These are phyloP conservation scores for Sugiyamaella valdiviana DNA, from an alignment of 805 yeast genomes.

Conservation along the genomic window DNA sequence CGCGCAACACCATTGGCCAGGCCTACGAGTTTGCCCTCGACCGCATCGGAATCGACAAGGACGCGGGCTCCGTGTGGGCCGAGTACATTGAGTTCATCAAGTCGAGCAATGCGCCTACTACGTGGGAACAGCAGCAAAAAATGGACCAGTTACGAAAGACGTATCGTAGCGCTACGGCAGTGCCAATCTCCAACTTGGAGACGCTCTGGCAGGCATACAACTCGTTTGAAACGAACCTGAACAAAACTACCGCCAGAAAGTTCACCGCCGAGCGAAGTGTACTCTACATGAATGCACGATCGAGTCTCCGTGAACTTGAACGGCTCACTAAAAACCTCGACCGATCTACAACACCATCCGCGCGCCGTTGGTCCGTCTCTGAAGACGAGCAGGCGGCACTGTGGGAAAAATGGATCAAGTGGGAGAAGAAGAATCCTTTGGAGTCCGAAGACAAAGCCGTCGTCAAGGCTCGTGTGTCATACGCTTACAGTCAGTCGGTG, in stretches of 20 bases:
- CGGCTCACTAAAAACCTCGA: constrained; percentile 49
- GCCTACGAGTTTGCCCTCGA: constrained; percentile 80
- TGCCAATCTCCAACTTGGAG: constrained; percentile 70
- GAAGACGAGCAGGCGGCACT: constrained; percentile 39
- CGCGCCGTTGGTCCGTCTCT: constrained; percentile 25
- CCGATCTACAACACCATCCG: constrained; percentile 32
- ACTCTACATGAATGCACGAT: constrained; percentile 80
- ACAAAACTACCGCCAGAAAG: constrained; percentile 73
- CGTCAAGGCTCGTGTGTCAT: constrained; percentile 53
- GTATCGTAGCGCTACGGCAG: constrained; percentile 60
- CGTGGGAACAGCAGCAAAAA: constrained; percentile 82
- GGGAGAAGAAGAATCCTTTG: constrained; percentile 71
- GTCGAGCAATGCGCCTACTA: constrained; percentile 48
- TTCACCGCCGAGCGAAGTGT: constrained; percentile 76
- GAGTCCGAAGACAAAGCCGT: constrained; percentile 45
- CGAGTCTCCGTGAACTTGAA: constrained; percentile 65
- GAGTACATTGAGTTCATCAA: constrained; percentile 76
- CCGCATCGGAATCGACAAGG: constrained; percentile 72
- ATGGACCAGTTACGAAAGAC: constrained; percentile 68
- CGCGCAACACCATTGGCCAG: constrained; percentile 62
- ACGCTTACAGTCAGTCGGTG: constrained; percentile 66
- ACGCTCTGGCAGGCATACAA: constrained; percentile 75
- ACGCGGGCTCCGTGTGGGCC: constrained; percentile 67
- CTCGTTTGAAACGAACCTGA: constrained; percentile 72
- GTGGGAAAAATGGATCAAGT: constrained; percentile 72